Conservation (phyloP, 805 yeast genomes). For the Pichia insulana region DNA sequence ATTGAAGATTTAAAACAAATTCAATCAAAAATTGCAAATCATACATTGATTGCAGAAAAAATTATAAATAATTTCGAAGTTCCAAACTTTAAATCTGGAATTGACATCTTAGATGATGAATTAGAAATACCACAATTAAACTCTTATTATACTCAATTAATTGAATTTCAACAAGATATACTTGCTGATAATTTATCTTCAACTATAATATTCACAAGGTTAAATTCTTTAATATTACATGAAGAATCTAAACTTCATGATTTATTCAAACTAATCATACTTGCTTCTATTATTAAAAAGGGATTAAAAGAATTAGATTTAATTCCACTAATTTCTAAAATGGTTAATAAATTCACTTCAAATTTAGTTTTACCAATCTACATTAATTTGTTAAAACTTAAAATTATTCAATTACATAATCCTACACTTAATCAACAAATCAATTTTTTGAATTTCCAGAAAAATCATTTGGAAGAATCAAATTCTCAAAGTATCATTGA, state of each 20-base stretch:
- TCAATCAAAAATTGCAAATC: slow-evolving; percentile 63
- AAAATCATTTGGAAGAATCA: not conserved
- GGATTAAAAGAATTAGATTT: slow-evolving; percentile 65
- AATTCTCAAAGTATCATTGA: slow-evolving; percentile 27
- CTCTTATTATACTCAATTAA: slow-evolving; percentile 34
- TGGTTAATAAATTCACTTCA: slow-evolving; percentile 60
- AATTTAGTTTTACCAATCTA: slow-evolving; percentile 35
- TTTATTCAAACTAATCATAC: slow-evolving; percentile 44
- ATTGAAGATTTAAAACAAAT: slow-evolving; percentile 56
- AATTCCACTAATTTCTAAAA: slow-evolving; percentile 42
- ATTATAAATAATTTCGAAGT: slow-evolving; percentile 35
- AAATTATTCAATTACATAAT: slow-evolving; percentile 31
- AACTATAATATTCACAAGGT: slow-evolving; percentile 22
- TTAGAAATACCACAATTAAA: not conserved
- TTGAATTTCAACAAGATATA: slow-evolving; percentile 65
- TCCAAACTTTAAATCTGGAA: slow-evolving; percentile 14
- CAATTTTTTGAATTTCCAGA: slow-evolving; percentile 16
- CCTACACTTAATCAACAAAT: not conserved
- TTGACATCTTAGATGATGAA: slow-evolving; percentile 3
- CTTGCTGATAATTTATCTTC: slow-evolving; percentile 43
- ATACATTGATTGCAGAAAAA: slow-evolving; percentile 65
- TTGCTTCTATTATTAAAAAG: slow-evolving; percentile 54
- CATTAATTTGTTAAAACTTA: slow-evolving; percentile 39
- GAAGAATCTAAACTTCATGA: slow-evolving; percentile 32
- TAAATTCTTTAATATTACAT: slow-evolving; percentile 37